A percentile compares a stretch with the other conserved stretches of the same genome.
Conservation (phyloP, 73 alveolate species). For the Blepharisma japonicum region DNA sequence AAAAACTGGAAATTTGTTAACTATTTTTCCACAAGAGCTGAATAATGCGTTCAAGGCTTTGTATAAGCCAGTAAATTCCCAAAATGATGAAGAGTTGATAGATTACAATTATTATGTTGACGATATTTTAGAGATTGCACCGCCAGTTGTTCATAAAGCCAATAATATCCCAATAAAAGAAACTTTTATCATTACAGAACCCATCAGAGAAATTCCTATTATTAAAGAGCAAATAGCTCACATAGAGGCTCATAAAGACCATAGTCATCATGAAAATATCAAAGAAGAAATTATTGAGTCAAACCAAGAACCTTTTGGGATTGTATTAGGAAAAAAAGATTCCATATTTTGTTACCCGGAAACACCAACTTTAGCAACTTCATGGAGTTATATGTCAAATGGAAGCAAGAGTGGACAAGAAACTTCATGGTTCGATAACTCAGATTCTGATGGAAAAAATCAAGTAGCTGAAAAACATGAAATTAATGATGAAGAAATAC, state of each 20-base stretch:
- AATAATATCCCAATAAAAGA: background rate
- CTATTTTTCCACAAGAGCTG: constrained; percentile 10
- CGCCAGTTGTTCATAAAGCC: constrained; percentile 10
- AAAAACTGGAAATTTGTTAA: background rate
- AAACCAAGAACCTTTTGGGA: too few species aligned
- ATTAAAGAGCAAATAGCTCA: background rate
- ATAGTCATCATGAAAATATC: background rate
- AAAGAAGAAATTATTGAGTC: background rate
- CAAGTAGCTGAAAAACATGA: too few species aligned
- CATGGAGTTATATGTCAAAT: too few species aligned
- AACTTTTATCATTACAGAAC: background rate
- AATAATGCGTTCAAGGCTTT: background rate
- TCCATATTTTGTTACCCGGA: too few species aligned
- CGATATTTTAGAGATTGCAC: constrained; percentile 29
- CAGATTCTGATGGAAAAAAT: too few species aligned
- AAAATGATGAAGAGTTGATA: background rate
- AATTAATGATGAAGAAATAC: too few species aligned
- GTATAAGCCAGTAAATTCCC: background rate
- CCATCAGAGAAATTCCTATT: background rate
- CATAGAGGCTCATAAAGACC: background rate
- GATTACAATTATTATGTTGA: constrained; percentile 24
- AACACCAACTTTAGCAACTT: too few species aligned
- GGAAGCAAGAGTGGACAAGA: too few species aligned
- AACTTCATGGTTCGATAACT: too few species aligned
- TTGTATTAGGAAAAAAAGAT: too few species aligned